Base-by-base conservation (phyloP, 306 rosid genomes). In the Dryas octopetala region DNA sequence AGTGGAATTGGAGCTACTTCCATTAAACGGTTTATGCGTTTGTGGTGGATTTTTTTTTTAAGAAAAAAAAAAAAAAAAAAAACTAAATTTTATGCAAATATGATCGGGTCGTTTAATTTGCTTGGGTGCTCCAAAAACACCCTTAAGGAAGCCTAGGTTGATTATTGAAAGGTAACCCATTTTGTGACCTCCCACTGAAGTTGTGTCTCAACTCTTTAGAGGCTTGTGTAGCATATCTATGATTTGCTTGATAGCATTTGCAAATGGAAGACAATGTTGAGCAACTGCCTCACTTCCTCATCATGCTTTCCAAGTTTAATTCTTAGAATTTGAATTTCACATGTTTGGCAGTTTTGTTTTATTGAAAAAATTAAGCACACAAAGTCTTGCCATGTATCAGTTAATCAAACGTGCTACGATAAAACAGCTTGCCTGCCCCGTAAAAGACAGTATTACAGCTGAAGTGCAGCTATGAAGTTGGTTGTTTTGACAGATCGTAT, bases 401-500 rank as follows among this genome's bases (percentile, higher is more conserved):
- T 32, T 32, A 32, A 32, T 32, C 38, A 32, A 32, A 32, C 23
- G 0, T 32, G 38, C 38, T 32, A 32, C 38, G 38, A 32, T 32
- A 32, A 32, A 2, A 32, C 38, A 32, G 38, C 38, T 2, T 32
- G 2, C 38, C 38, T 1, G 38, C 38, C 3, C 13, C 4, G 43
- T n/a, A 12, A 45, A 38, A 44, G 57, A 59, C 66, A 32, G 10
- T 51, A n/a, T 12, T 57, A n/a, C 6, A 9, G 48, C 16, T 47
- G 62, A 40, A 77, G 26, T 74, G 67, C 12, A 43, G 32, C 12
- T 51, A 12, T 51, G 52, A 70, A 70, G 70, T 76, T 51, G 70
- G 17, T 48, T 46, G 55, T 61, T 50, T 75, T 14, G 54, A 60
- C 49, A 26, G 65, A 10, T 74, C n/a, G 52, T 50, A 46, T 73